A percentile compares a stretch with the other conserved stretches of the same genome.
Conservation (phyloP, 345 rosid genomes). For the Aquilaria sinensis region DNA sequence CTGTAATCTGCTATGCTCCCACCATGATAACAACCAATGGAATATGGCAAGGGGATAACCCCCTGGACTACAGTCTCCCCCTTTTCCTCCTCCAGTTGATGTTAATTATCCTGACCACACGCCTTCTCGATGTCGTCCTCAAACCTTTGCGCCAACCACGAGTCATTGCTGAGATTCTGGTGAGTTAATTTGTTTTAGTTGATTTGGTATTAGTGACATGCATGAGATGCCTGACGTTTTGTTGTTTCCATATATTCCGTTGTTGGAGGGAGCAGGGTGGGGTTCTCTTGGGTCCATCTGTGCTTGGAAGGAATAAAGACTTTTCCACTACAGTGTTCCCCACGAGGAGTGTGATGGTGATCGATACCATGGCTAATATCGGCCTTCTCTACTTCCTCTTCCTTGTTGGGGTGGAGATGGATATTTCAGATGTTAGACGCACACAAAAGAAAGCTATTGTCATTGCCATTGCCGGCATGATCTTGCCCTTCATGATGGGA, state of each 20-base stretch:
- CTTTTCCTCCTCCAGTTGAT: conserved; percentile 79
- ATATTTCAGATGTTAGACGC: conserved; percentile 53
- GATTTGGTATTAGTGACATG: background rate
- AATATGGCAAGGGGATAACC: conserved; percentile 92
- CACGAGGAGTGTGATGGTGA: conserved; percentile 75
- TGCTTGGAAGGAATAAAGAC: conserved; percentile 35
- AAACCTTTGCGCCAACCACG: conserved; percentile 88
- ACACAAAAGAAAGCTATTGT: conserved; percentile 53
- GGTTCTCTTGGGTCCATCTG: conserved; percentile 68
- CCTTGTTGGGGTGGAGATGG: conserved; percentile 88
- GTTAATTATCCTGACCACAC: conserved; percentile 58
- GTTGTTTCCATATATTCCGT: background rate
- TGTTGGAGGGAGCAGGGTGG: conserved; percentile 48
- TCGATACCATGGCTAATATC: conserved; percentile 86
- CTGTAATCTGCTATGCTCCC: conserved; percentile 77
- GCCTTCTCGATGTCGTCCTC: conserved; percentile 51
- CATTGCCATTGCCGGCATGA: conserved; percentile 65
- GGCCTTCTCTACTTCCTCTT: conserved; percentile 82
- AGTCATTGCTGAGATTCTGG: conserved; percentile 78
- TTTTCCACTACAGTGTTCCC: conserved; percentile 53
- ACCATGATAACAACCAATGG: conserved; percentile 89
- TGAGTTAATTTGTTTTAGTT: conserved; percentile 11
- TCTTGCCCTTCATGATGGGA: conserved; percentile 60
- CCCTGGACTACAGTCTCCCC: conserved; percentile 75
- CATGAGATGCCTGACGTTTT: too few species aligned